phyloP scores from a whole-genome alignment of 2,329 filamentous ascomycete species.

The Fusarium concolor region DNA sequence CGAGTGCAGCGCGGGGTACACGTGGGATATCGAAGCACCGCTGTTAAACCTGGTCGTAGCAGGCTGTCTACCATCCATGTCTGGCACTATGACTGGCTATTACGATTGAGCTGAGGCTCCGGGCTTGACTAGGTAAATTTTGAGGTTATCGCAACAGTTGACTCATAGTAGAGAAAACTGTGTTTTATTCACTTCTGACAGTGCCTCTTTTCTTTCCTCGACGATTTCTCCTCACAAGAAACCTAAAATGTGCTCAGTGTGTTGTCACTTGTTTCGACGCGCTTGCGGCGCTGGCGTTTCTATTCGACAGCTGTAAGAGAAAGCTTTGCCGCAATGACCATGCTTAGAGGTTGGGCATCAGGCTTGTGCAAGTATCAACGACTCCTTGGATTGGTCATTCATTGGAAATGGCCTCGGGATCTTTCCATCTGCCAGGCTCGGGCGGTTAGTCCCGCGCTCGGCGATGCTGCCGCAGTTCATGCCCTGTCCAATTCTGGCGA shows the following conservation, averaged over 20 bases:
- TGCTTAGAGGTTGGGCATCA: constrained; percentile 23
- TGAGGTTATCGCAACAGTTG: constrained; percentile 17
- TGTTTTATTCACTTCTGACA: not conserved
- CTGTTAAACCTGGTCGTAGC: constrained; percentile 12
- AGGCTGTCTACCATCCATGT: constrained; percentile 24
- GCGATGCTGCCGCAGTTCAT: constrained; percentile 22
- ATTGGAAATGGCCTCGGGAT: not conserved
- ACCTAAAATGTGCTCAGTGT: constrained; percentile 1
- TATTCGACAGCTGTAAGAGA: constrained; percentile 7
- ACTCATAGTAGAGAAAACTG: constrained; percentile 18
- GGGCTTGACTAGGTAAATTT: constrained; percentile 1
- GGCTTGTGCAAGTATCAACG: constrained; percentile 20
- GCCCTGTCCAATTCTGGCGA: constrained; percentile 9
- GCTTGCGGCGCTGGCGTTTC: constrained; percentile 17
- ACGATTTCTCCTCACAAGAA: not conserved
- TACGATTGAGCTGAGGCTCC: constrained; percentile 30
- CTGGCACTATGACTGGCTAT: constrained; percentile 17
- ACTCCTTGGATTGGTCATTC: constrained; percentile 17
- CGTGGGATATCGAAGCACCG: constrained; percentile 34
- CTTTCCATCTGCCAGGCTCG: constrained; percentile 3
- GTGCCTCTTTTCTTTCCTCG: not conserved
- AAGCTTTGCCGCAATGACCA: constrained; percentile 25
- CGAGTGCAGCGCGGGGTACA: constrained; percentile 40
- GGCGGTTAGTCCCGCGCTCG: constrained; percentile 15
- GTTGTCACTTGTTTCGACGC: constrained; percentile 6